phyloP scores from a whole-genome alignment of 176 grass and related monocot genomes.

The Aegilops umbellulata region DNA sequence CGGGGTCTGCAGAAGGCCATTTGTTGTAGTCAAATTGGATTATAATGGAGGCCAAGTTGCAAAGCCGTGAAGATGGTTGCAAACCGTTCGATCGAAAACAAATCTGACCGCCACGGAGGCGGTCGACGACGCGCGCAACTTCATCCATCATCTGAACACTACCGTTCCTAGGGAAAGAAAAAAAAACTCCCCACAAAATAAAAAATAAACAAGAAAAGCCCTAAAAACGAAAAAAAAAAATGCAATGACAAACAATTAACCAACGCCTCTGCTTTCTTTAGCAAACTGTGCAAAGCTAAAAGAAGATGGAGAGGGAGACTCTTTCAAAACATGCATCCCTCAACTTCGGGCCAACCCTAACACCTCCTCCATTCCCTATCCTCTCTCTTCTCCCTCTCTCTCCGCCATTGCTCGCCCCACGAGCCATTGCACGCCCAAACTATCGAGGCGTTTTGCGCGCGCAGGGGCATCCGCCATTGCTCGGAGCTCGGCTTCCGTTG shows the following conservation, averaged over 20 bases:
- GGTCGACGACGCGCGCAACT: too few species aligned
- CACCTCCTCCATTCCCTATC: slow-evolving; percentile 18
- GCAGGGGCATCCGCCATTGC: slow-evolving; percentile 30
- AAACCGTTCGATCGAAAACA: too few species aligned
- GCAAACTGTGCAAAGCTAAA: slow-evolving; percentile 23
- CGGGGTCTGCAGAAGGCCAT: too few species aligned
- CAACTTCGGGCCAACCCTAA: slow-evolving; percentile 33
- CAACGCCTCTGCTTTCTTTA: slow-evolving; percentile 52
- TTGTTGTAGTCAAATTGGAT: too few species aligned
- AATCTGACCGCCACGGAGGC: too few species aligned
- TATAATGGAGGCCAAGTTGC: too few species aligned
- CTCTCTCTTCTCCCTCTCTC: not conserved
- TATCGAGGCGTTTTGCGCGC: slow-evolving; percentile 11
- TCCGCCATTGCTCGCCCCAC: slow-evolving; percentile 19
- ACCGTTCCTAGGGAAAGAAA: too few species aligned
- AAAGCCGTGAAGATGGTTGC: too few species aligned
- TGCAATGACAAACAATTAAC: not conserved
- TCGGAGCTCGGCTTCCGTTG: slow-evolving; percentile 14
- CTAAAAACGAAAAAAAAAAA: not conserved
- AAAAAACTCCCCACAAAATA: too few species aligned
- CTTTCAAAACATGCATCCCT: slow-evolving; percentile 43
- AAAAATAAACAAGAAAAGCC: too few species aligned
- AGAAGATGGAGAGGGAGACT: slow-evolving; percentile 16
- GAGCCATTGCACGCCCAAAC: not conserved
- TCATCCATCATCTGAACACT: too few species aligned